Conservation (phyloP, 768 basidiomycete genomes). For the Paxillus rubicundulus region DNA sequence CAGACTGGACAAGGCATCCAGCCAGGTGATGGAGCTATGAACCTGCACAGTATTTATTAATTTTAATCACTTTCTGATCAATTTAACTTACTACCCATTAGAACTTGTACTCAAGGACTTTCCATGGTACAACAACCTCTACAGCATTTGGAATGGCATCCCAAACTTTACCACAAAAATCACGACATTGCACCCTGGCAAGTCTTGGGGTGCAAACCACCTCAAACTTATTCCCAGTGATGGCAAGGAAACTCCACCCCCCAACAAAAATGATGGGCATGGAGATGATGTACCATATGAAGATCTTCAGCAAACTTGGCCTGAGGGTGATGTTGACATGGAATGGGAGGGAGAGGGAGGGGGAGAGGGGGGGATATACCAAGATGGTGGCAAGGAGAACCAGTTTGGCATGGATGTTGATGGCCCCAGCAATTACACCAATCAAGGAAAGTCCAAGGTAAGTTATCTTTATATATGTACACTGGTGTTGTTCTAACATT, state of each 20-base stretch:
- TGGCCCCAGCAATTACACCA: not conserved
- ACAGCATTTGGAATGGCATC: not conserved
- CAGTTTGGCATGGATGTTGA: too few species aligned
- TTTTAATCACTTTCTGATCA: not conserved
- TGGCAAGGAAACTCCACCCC: not conserved
- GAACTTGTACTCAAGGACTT: not conserved
- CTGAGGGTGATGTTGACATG: not conserved
- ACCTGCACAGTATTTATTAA: not conserved
- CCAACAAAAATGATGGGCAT: not conserved
- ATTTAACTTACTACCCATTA: not conserved
- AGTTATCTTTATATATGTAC: not conserved
- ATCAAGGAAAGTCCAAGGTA: not conserved
- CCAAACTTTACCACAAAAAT: not conserved
- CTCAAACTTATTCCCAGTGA: not conserved
- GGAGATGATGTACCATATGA: not conserved
- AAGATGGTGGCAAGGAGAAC: too few species aligned
- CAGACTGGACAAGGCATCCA: too few species aligned
- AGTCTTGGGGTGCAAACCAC: not conserved
- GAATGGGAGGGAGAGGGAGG: too few species aligned
- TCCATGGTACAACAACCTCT: not conserved
- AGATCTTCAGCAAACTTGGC: not conserved
- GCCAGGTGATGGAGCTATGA: not conserved
- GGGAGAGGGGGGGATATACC: too few species aligned
- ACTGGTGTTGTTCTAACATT: not conserved
- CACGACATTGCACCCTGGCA: not conserved